phyloP scores from a whole-genome alignment of 176 grass and related monocot genomes.

The Pontederia paniculata region DNA sequence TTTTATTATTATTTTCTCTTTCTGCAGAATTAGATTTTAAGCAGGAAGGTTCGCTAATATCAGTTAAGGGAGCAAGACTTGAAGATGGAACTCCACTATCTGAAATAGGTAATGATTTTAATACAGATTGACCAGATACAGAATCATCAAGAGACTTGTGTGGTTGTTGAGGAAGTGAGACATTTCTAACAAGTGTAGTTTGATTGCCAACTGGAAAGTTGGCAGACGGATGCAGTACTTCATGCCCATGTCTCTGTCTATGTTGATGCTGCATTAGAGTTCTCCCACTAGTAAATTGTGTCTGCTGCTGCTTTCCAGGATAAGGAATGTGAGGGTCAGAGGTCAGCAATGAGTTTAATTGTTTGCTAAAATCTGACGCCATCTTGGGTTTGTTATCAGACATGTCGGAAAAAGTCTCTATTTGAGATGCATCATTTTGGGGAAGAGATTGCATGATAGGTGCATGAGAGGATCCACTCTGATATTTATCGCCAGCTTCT shows the following conservation, averaged over 20 bases:
- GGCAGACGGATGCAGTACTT: not conserved
- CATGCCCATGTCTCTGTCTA: not conserved
- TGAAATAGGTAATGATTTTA: not conserved
- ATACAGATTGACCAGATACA: constrained; percentile 6
- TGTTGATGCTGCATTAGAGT: not conserved
- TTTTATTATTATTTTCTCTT: not conserved
- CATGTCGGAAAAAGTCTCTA: not conserved
- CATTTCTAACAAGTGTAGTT: not conserved
- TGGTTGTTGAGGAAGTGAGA: not conserved
- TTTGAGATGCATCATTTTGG: constrained; percentile 26
- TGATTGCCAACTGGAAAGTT: not conserved
- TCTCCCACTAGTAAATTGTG: not conserved
- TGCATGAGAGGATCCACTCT: constrained; percentile 15
- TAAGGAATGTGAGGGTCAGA: not conserved
- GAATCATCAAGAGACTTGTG: not conserved
- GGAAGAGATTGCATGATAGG: constrained; percentile 25
- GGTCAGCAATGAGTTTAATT: not conserved
- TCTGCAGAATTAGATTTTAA: constrained; percentile 11
- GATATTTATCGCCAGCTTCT: constrained; percentile 29
- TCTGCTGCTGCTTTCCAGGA: not conserved
- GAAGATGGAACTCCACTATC: constrained; percentile 8
- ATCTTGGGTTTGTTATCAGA: constrained; percentile 5
- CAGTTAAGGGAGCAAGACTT: constrained; percentile 8
- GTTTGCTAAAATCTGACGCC: not conserved
- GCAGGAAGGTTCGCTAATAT: constrained; percentile 3